phyloP scores from a whole-genome alignment of 495 filamentous ascomycete genomes.

The Talaromyces adpressus region DNA sequence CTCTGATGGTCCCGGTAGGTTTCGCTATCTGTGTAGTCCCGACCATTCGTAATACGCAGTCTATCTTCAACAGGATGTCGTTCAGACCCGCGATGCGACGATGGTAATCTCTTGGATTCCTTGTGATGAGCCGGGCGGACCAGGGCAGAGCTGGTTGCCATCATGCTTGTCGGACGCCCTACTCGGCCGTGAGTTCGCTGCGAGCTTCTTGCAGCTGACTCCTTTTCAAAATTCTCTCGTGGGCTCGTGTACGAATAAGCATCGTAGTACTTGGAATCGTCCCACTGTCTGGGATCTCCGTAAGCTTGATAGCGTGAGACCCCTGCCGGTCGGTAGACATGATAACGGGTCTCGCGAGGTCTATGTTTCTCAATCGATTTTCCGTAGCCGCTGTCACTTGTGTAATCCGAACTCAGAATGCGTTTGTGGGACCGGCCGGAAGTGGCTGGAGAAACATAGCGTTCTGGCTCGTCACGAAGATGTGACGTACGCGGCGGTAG shows the following conservation, averaged over 20 bases:
- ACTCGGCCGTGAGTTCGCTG: constrained; percentile 42
- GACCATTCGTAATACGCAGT: constrained; percentile 21
- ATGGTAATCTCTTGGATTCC: constrained; percentile 48
- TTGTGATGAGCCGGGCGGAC: constrained; percentile 31
- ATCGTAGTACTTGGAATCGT: constrained; percentile 53
- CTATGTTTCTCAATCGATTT: constrained; percentile 13
- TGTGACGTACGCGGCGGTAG: constrained; percentile 14
- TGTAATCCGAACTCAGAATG: constrained; percentile 30
- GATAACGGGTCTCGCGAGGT: constrained; percentile 17
- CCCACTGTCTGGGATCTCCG: constrained; percentile 34
- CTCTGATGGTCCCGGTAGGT: constrained; percentile 20
- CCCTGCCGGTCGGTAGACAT: constrained; percentile 16
- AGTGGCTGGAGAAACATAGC: constrained; percentile 24
- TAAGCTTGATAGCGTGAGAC: constrained; percentile 24
- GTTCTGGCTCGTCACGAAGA: constrained; percentile 15
- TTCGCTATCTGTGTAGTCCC: constrained; percentile 20
- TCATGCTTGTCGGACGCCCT: constrained; percentile 59
- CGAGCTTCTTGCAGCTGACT: constrained; percentile 44
- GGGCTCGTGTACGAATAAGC: constrained; percentile 69
- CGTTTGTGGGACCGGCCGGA: constrained; percentile 22
- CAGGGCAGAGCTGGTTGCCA: constrained; percentile 47
- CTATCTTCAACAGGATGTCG: constrained; percentile 39
- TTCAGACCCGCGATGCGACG: constrained; percentile 56
- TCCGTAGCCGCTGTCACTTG: constrained; percentile 31
- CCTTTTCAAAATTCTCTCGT: constrained; percentile 60